Evolutionary conservation across 805 yeast species (phyloP).

Genomic region (Citeromyces matritensis): DNA sequence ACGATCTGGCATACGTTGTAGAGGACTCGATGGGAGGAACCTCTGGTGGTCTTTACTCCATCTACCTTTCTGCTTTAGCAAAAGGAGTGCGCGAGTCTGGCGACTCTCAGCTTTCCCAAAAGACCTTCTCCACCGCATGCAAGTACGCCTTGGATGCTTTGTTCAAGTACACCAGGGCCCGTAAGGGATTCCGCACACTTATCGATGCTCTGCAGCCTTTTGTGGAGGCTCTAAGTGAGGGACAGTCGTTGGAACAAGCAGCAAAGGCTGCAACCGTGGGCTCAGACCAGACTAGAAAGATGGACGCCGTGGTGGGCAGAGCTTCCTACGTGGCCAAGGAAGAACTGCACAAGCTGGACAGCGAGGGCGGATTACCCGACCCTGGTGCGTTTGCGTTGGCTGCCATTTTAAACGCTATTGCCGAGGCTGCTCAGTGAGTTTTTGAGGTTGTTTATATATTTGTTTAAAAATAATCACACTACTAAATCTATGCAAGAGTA

Average conservation of each 20-base stretch:
- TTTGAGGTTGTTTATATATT: no score
- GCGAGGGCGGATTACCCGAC: conserved; percentile 18
- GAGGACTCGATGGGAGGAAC: conserved; percentile 24
- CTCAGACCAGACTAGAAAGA: conserved; percentile 10
- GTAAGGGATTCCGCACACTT: conserved; percentile 21
- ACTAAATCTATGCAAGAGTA: no score
- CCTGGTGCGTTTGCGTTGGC: conserved; percentile 20
- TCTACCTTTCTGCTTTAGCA: conserved; percentile 15
- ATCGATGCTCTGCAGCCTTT: conserved; percentile 24
- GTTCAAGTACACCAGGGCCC: conserved; percentile 18
- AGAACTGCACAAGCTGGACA: conserved; percentile 5
- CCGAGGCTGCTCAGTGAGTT: no score
- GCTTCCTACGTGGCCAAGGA: conserved; percentile 21
- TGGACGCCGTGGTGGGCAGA: conserved; percentile 19
- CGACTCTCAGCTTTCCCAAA: conserved; percentile 1
- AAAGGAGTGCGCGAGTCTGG: conserved; percentile 5
- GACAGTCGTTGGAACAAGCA: conserved; percentile 9
- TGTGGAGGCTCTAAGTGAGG: conserved; percentile 8
- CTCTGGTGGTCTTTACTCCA: conserved; percentile 16
- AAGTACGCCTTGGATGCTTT: conserved; percentile 13
- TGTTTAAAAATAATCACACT: no score
- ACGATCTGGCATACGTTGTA: conserved; percentile 8
- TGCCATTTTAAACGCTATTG: no score
- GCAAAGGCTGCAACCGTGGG: conserved; percentile 18
- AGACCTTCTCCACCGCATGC: conserved; percentile 11